Evolutionary conservation across 1,284 basidiomycete genomes (phyloP), one percentile per base, ranked within the genome.

Genomic region (Testicularia cyperi): DNA sequence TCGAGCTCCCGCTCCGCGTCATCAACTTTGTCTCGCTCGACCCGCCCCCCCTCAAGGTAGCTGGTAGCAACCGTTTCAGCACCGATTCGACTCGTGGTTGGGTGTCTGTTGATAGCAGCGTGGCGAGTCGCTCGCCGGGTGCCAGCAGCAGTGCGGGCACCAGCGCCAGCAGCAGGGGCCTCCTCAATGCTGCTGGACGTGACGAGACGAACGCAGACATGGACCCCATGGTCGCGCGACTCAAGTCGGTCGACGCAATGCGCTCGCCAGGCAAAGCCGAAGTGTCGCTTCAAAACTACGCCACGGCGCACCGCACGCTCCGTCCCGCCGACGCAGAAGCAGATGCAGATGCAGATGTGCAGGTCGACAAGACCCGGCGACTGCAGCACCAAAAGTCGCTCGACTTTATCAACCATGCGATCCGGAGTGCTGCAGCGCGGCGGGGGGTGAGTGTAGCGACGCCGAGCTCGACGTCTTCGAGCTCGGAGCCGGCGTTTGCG

Each of bases 21-120:
- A 80, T 90, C 78, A 88, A 86, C 74, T 87, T 88, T 75, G 77
- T 88, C 16, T 90, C 89, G 14, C 78, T 91, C 51, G 88, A 91
- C 71, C 87, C 88, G 21, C 85, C 85, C 14, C 84, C 85, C 29
- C 44, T 60, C 4, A 70, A 62, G 45, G 49, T 56, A 21, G 45
- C 44, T 6, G 39, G 48, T 2, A 39, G 33, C n/a, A 24, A 28
- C 6, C 37, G 35, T 12, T 36, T 49, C 18, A 39, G 32, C 53
- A 14, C 15, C 27, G 42, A 42, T 5, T 35, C 49, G 2, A 44
- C 32, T 3, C 34, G 49, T 14, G 35, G 20, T 31, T 60, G 56
- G 56, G 34, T 35, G 19, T 33, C 41, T n/a, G 24, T 42, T 9
- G 45, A 44, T 6, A 53, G 31, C 25, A 36, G 20, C 2, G 43